Evolutionary conservation across 345 rosid genomes (phyloP).

Genomic region (Cochlearia excelsa): DNA sequence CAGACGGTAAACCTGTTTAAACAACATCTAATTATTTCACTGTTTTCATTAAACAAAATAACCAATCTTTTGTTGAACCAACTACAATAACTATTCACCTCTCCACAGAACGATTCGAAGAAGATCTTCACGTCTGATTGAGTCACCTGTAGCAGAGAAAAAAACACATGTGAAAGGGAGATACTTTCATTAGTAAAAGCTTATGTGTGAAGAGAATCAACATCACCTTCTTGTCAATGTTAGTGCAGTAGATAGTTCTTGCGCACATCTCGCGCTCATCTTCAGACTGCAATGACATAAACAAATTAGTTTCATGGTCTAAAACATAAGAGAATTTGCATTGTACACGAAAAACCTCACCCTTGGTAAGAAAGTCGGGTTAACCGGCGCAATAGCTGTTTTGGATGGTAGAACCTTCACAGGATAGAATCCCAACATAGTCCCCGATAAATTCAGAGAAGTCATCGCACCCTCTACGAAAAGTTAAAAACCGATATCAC

Average conservation of each 20-base stretch:
- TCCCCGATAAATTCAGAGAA: constrained; percentile 74
- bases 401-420: constrained; percentile 86
- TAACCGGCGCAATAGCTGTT: constrained; percentile 97
- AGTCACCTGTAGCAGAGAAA: constrained; percentile 46
- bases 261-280: constrained; percentile 97
- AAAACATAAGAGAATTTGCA: not conserved
- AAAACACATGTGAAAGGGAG: constrained; percentile 3
- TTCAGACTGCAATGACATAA: constrained; percentile 47
- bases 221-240: constrained; percentile 85
- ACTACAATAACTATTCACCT: constrained; percentile 38
- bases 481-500: constrained; percentile 11
- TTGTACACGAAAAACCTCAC: constrained; percentile 37
- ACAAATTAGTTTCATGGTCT: constrained; percentile 11
- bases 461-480: constrained; percentile 68
- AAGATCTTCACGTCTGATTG: constrained; percentile 67
- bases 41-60: not conserved
- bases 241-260: constrained; percentile 90
- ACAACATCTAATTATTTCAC: constrained; percentile 16
- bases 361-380: constrained; percentile 94
- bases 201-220: not conserved
- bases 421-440: constrained; percentile 92
- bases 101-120: constrained; percentile 73
- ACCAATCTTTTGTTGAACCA: not conserved
- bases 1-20: constrained; percentile 62
- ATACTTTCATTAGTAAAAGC: constrained; percentile 1